Base-by-base conservation (phyloP, 257 asterid genomes). In the Lantana camara region DNA sequence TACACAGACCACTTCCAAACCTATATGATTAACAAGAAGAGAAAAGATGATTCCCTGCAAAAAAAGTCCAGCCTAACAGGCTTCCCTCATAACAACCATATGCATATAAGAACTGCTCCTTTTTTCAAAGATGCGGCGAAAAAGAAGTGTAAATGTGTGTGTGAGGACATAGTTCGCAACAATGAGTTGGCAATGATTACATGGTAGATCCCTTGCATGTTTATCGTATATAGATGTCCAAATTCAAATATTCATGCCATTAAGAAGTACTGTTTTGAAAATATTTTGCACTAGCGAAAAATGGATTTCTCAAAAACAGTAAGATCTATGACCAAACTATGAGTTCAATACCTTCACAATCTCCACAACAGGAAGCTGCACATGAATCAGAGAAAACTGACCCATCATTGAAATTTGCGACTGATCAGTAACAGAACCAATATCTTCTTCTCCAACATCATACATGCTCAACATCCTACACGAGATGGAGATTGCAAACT, bases 391-490 rank as follows among this genome's bases (percentile, higher is more conserved):
- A 74, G 87, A 75, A 68, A 90, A 79, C 68, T 82, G 90, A 7
- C 79, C 87, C 75, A 67, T 52, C 44, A 73, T 50, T n/a, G 92
- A 84, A 35, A 75, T 74, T 61, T 80, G 94, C 70, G 96, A 80
- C 35, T 82, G 82, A 62, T 88, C 92, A 41, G 49, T 70, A 54
- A 77, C 78, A 73, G 78, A 80, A 63, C 84, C 95, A 63, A 73
- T 54, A 67, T 85, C 99, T 58, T 90, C 97, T 63, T 90, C 97
- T 63, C 80, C 80, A 62, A 93, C 72, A 65, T 82, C 86, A 64
- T 90, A 93, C 95, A 82, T 85, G 80, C 85, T 81, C 71, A 90
- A 86, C 85, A 93, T 93, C 97, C 97, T 93, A 73, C 77, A 79
- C 60, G 69, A 59, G 37, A 68, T 57, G 63, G 53, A 16, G 52